Evolutionary conservation across 495 filamentous ascomycete genomes (phyloP).

Genomic region (Xanthoparmelia taractica): DNA sequence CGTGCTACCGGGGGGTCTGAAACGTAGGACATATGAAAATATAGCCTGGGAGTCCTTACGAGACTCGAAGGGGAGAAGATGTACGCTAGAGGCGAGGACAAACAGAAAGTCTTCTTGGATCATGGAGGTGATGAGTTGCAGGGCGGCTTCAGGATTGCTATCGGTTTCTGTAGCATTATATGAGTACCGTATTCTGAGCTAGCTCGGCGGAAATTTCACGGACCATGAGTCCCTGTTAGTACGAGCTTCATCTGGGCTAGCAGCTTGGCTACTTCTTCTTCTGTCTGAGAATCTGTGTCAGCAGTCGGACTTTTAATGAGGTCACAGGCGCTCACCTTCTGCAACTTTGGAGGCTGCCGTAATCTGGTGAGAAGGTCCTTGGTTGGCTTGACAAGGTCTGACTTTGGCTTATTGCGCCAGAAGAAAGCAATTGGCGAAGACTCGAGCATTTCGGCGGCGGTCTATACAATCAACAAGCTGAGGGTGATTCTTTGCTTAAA

Average conservation of each 20-base stretch:
- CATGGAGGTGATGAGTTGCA: constrained; percentile 67
- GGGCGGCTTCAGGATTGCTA: constrained; percentile 75
- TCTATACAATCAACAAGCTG: not conserved
- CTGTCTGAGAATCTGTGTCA: constrained; percentile 41
- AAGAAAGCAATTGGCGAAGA: constrained; percentile 66
- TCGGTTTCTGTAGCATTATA: constrained; percentile 58
- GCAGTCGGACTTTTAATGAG: constrained; percentile 6
- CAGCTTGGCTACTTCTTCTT: constrained; percentile 69
- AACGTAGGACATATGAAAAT: constrained; percentile 80
- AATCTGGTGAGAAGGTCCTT: constrained; percentile 50
- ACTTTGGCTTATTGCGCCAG: constrained; percentile 57
- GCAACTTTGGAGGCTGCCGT: constrained; percentile 36
- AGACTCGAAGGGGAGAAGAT: constrained; percentile 85
- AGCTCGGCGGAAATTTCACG: constrained; percentile 12
- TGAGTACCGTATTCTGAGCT: constrained; percentile 2
- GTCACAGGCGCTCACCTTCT: constrained; percentile 40
- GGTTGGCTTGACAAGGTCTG: constrained; percentile 49
- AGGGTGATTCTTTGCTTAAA: not conserved
- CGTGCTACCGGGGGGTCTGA: constrained; percentile 53
- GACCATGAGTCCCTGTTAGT: constrained; percentile 77
- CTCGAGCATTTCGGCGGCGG: not conserved
- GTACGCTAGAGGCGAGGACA: constrained; percentile 67
- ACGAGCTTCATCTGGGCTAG: constrained; percentile 76
- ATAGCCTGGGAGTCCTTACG: constrained; percentile 86
- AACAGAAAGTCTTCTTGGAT: constrained; percentile 84